phyloP scores from a whole-genome alignment of 164 flowering plant species.

The Brasenia schreberi region DNA sequence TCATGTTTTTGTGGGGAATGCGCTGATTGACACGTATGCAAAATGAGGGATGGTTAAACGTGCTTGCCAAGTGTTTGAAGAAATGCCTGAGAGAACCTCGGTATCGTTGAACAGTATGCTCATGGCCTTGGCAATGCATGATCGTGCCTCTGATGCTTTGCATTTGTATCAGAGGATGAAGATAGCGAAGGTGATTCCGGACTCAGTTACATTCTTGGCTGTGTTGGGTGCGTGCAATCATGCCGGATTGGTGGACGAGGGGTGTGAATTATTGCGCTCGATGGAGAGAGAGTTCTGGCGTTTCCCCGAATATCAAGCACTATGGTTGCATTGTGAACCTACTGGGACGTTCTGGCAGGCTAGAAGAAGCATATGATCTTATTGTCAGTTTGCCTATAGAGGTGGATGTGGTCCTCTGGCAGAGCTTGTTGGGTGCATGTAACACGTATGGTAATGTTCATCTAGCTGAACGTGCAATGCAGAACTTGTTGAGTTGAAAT shows the following conservation, averaged over 20 bases:
- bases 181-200: slow-evolving; percentile 22
- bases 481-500: slow-evolving; percentile 61
- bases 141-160: slow-evolving; percentile 39
- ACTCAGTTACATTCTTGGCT: slow-evolving; percentile 52
- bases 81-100: slow-evolving; percentile 28
- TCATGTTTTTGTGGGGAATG: slow-evolving; percentile 65
- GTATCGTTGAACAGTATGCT: slow-evolving; percentile 87
- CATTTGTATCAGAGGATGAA: slow-evolving; percentile 47
- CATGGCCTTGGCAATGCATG: slow-evolving; percentile 72
- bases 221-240: slow-evolving; percentile 78
- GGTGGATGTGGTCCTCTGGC: slow-evolving; percentile 81
- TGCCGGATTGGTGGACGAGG: slow-evolving; percentile 68
- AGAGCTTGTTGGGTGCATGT: slow-evolving; percentile 64
- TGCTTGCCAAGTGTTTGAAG: slow-evolving; percentile 38
- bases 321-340: slow-evolving; percentile 76
- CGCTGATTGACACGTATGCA: slow-evolving; percentile 70
- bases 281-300: slow-evolving; percentile 34
- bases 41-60: slow-evolving; percentile 67
- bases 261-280: slow-evolving; percentile 35
- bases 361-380: slow-evolving; percentile 47
- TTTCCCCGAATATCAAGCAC: slow-evolving; percentile 55
- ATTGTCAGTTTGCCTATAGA: slow-evolving; percentile 41
- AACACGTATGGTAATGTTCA: slow-evolving; percentile 64
- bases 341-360: slow-evolving; percentile 66
- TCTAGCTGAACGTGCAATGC: slow-evolving; percentile 59